Conservation (phyloP, 2,329 filamentous ascomycete species). For the Scedosporium minutisporum region DNA sequence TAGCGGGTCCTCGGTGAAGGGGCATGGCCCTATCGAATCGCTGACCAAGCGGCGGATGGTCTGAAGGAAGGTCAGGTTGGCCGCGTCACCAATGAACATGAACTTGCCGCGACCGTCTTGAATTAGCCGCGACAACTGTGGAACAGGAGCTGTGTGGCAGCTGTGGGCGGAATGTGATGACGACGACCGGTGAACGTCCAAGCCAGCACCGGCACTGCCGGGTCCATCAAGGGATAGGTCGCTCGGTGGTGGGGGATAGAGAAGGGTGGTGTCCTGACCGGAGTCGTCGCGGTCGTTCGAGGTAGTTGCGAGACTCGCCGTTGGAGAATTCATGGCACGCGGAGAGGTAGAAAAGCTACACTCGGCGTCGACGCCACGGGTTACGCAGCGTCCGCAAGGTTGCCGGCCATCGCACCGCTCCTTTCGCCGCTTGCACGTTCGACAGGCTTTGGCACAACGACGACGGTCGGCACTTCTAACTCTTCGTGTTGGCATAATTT, state of each 20-base stretch:
- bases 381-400: slow-evolving; percentile 17
- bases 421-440: slow-evolving; percentile 19
- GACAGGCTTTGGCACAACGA: slow-evolving; percentile 17
- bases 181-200: not conserved
- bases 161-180: not conserved
- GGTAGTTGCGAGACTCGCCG: not conserved
- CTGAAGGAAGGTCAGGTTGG: slow-evolving; percentile 23
- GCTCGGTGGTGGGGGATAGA: no score
- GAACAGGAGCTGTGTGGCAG: not conserved
- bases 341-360: slow-evolving; percentile 12
- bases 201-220: no score
- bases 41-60: slow-evolving; percentile 22
- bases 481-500: slow-evolving; percentile 14
- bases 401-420: slow-evolving; percentile 19
- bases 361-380: slow-evolving; percentile 13
- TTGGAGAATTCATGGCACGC: not conserved
- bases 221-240: no score
- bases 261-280: not conserved
- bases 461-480: slow-evolving; percentile 15
- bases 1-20: slow-evolving; percentile 23
- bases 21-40: slow-evolving; percentile 19
- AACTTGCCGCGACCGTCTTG: slow-evolving; percentile 22
- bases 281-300: not conserved
- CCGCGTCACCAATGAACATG: slow-evolving; percentile 27
- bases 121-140: slow-evolving; percentile 17